Conservation (phyloP, 1,284 basidiomycete genomes). For the Volvariella volvacea region DNA sequence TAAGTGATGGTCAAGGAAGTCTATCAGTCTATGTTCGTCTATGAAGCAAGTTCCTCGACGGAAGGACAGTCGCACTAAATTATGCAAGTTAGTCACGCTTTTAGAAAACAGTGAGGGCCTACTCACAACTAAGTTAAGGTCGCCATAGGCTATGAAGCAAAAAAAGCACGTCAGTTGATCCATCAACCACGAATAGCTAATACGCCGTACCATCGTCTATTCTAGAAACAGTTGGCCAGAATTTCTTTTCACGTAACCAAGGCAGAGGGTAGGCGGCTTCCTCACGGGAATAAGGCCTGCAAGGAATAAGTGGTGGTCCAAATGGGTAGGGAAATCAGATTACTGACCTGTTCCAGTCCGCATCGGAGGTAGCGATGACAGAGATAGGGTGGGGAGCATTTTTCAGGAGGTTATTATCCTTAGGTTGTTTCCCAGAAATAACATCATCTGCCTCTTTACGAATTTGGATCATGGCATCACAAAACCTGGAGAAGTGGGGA, state of each 20-base stretch:
- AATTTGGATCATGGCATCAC: constrained; percentile 96
- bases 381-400: constrained; percentile 91
- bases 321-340: neutral
- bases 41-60: constrained; percentile 65
- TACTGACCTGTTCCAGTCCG: constrained; percentile 70
- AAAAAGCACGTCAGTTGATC: constrained; percentile 5
- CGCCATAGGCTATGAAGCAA: constrained; percentile 59
- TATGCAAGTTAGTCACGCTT: constrained; percentile 7
- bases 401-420: constrained; percentile 86
- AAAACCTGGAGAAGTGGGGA: constrained; percentile 56
- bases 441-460: constrained; percentile 89
- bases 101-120: constrained; percentile 2
- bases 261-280: constrained; percentile 81
- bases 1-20: constrained; percentile 11
- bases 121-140: constrained; percentile 75
- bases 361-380: constrained; percentile 60
- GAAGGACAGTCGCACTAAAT: constrained; percentile 81
- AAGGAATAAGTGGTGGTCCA: constrained; percentile 1
- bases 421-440: constrained; percentile 77
- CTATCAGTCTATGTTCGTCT: constrained; percentile 9
- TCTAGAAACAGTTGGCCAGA: constrained; percentile 89
- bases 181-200: no score
- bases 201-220: constrained; percentile 78
- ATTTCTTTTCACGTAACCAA: constrained; percentile 79
- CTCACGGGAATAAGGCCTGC: constrained; percentile 80